Conservation (phyloP, 176 grass and related monocot genomes). For the Guadua angustifolia region DNA sequence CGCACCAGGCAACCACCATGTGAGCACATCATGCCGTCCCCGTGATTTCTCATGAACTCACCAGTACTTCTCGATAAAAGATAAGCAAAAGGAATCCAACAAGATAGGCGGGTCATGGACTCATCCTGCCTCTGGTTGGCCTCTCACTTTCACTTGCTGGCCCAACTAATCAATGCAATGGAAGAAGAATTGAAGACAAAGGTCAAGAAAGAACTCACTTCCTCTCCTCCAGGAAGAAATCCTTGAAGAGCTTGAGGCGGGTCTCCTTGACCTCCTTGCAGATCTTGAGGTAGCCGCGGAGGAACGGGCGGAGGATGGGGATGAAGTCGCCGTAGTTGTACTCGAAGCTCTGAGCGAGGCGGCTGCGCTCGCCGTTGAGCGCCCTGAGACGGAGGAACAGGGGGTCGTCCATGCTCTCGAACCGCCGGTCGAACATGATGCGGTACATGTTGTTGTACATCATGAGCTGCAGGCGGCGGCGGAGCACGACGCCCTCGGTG, state of each 20-base stretch:
- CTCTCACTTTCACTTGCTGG: constrained; percentile 5
- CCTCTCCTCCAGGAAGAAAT: constrained; percentile 91
- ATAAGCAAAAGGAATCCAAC: background rate
- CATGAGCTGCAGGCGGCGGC: constrained; percentile 79
- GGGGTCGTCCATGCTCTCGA: constrained; percentile 77
- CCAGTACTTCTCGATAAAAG: background rate
- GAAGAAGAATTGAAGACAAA: background rate
- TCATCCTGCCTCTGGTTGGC: background rate
- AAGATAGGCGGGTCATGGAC: background rate
- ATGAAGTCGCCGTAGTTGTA: constrained; percentile 99
- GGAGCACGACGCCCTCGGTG: constrained; percentile 59
- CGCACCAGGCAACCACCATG: background rate
- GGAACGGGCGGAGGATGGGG: constrained; percentile 72
- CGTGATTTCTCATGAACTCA: constrained; percentile 10
- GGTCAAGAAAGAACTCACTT: constrained; percentile 56
- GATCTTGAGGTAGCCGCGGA: constrained; percentile 72
- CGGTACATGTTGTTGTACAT: constrained; percentile 97
- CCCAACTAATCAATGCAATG: background rate
- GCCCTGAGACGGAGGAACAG: constrained; percentile 61
- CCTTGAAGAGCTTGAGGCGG: constrained; percentile 80
- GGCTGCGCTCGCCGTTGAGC: constrained; percentile 80
- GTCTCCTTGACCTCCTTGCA: constrained; percentile 83
- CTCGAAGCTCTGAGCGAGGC: constrained; percentile 93
- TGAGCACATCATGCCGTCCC: constrained; percentile 30
- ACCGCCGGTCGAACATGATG: constrained; percentile 87